Conservation (phyloP, 129 eudicot species). For the Lonicera japonica region DNA sequence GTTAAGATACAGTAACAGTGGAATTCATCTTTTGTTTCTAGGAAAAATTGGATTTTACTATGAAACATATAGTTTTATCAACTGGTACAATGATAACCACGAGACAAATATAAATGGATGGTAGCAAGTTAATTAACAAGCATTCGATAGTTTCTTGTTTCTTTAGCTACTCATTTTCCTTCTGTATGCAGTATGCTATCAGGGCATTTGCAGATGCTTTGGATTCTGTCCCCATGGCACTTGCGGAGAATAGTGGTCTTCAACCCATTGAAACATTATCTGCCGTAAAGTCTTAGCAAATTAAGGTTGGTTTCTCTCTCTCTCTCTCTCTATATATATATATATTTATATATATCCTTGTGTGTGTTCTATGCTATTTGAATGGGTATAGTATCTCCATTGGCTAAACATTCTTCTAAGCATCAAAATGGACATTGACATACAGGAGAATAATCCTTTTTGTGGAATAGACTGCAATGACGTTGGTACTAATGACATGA, state of each 20-base stretch:
- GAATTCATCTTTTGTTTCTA: too few relatives aligned
- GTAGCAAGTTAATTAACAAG: too few relatives aligned
- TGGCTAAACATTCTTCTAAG: too few relatives aligned
- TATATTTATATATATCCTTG: not conserved
- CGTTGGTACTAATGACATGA: conserved; percentile 90
- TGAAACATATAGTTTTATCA: too few relatives aligned
- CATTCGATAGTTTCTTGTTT: too few relatives aligned
- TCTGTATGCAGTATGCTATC: conserved; percentile 76
- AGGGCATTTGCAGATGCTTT: conserved; percentile 98
- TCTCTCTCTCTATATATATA: not conserved
- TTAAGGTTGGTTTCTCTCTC: conserved; percentile 46
- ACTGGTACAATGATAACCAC: too few relatives aligned
- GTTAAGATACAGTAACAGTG: too few relatives aligned
- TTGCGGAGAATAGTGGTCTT: conserved; percentile 97
- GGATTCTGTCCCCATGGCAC: conserved; percentile 96
- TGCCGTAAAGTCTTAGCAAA: conserved; percentile 89
- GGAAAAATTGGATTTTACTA: too few relatives aligned
- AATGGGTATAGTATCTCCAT: too few relatives aligned
- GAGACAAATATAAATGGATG: too few relatives aligned
- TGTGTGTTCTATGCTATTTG: not conserved
- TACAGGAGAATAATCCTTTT: conserved; percentile 79
- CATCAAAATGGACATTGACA: conserved; percentile 4
- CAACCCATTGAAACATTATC: conserved; percentile 90
- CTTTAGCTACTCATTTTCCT: not conserved
- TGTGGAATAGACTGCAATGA: conserved; percentile 95